Conservation (phyloP, 2,329 filamentous ascomycete species). For the Metarhizium rileyi region DNA sequence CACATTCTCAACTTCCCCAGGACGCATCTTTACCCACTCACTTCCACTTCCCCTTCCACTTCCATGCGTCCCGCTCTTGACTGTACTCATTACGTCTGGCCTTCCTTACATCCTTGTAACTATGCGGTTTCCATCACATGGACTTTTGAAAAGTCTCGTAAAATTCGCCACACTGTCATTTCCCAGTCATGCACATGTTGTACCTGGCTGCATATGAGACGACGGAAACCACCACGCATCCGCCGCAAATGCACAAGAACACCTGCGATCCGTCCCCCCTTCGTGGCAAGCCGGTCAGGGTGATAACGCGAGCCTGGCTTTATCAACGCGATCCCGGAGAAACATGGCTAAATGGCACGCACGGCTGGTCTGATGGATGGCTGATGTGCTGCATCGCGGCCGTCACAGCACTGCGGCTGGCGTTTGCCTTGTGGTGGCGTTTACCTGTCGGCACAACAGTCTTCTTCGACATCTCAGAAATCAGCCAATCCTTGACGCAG, state of each 20-base stretch:
- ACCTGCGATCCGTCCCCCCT: not conserved
- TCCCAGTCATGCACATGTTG: not conserved
- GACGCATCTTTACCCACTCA: too few species aligned
- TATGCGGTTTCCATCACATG: not conserved
- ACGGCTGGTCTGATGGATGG: too few species aligned
- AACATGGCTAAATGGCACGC: too few species aligned
- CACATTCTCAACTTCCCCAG: not conserved
- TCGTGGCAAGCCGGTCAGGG: not conserved
- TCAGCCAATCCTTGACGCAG: constrained; percentile 2
- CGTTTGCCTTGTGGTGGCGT: constrained; percentile 4
- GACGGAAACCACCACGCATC: not conserved
- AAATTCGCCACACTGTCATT: not conserved
- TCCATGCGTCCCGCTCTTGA: too few species aligned
- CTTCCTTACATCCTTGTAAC: not conserved
- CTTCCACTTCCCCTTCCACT: not conserved
- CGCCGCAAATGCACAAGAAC: not conserved
- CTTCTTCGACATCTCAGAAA: not conserved
- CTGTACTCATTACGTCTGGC: not conserved
- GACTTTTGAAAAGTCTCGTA: not conserved
- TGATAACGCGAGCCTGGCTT: not conserved
- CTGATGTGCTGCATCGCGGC: constrained; percentile 1
- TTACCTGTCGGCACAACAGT: not conserved
- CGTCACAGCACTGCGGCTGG: constrained; percentile 1
- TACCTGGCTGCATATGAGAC: not conserved
- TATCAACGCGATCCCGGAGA: not conserved